Evolutionary conservation across 2,329 filamentous ascomycete genomes (phyloP).

Genomic region (Aureobasidium zeae): DNA sequence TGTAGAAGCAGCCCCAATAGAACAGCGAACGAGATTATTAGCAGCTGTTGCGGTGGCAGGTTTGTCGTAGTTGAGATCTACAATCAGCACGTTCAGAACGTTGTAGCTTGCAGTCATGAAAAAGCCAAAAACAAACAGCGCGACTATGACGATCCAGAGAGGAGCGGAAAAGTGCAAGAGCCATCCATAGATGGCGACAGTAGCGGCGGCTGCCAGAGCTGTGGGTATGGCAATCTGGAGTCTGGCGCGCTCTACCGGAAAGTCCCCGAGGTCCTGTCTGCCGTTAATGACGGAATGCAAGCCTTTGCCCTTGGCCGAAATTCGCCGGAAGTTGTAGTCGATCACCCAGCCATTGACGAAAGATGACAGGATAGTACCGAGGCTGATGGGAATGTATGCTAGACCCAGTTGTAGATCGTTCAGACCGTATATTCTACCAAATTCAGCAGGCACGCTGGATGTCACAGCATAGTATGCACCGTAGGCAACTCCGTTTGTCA

Average conservation of each 20-base stretch:
- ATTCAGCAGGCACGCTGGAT: too few relatives aligned
- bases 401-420: conserved; percentile 38
- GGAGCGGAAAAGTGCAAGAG: conserved; percentile 29
- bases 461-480: too few relatives aligned
- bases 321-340: conserved; percentile 71
- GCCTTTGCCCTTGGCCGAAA: too few relatives aligned
- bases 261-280: conserved; percentile 39
- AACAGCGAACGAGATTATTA: conserved; percentile 28
- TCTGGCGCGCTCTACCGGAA: conserved; percentile 43
- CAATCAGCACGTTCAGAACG: conserved; percentile 32
- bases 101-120: conserved; percentile 52
- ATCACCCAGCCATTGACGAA: conserved; percentile 46
- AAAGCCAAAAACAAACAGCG: conserved; percentile 45
- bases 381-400: conserved; percentile 32
- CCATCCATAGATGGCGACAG: conserved; percentile 35
- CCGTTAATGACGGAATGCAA: not conserved
- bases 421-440: too few relatives aligned
- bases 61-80: conserved; percentile 33
- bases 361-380: conserved; percentile 30
- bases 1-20: conserved; percentile 29
- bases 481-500: too few relatives aligned
- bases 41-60: conserved; percentile 35
- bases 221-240: conserved; percentile 33
- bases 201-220: conserved; percentile 27
- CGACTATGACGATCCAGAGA: conserved; percentile 35